Evolutionary conservation across 2,329 filamentous ascomycete genomes (phyloP).

Genomic region (Didymosphaeria variabile): DNA sequence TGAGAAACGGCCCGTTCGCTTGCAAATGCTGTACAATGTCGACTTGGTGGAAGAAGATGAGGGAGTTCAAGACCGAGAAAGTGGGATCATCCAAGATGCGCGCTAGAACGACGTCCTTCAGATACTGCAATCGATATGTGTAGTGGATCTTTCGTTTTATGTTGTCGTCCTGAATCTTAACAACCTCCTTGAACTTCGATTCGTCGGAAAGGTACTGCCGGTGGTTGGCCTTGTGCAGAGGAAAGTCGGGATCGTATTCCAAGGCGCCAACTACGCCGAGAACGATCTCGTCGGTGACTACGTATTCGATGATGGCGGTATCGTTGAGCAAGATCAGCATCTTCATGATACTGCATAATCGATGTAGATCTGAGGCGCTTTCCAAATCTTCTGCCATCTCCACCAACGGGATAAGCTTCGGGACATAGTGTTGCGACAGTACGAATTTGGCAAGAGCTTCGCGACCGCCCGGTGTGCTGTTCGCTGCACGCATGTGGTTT

Average conservation of each 20-base stretch:
- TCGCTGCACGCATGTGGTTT: slow-evolving; percentile 80
- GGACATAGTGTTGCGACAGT: slow-evolving; percentile 84
- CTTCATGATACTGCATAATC: slow-evolving; percentile 98
- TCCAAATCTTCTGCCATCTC: slow-evolving; percentile 91
- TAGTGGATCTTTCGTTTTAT: slow-evolving; percentile 93
- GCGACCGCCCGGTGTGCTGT: slow-evolving; percentile 75
- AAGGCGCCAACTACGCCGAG: slow-evolving; percentile 93
- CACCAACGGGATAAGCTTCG: slow-evolving; percentile 85
- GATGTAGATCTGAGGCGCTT: slow-evolving; percentile 84
- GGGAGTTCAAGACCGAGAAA: slow-evolving; percentile 94
- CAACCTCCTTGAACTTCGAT: slow-evolving; percentile 94
- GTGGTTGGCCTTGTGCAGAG: slow-evolving; percentile 96
- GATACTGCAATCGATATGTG: slow-evolving; percentile 93
- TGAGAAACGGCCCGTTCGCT: slow-evolving; percentile 77
- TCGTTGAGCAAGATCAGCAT: slow-evolving; percentile 94
- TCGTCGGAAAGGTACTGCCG: slow-evolving; percentile 89
- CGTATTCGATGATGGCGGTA: slow-evolving; percentile 90
- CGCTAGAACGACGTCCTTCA: slow-evolving; percentile 97
- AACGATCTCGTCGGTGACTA: slow-evolving; percentile 88
- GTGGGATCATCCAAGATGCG: slow-evolving; percentile 97
- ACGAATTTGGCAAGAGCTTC: slow-evolving; percentile 90
- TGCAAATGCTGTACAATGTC: slow-evolving; percentile 98
- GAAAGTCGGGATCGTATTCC: slow-evolving; percentile 98
- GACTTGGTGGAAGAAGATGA: slow-evolving; percentile 99
- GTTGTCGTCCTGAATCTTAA: slow-evolving; percentile 82